Percentiles rank a stretch among this genome's conserved stretches.
Evolutionary conservation across 2,329 filamentous ascomycete genomes (phyloP).

Genomic region (Phyllachora maydis): DNA sequence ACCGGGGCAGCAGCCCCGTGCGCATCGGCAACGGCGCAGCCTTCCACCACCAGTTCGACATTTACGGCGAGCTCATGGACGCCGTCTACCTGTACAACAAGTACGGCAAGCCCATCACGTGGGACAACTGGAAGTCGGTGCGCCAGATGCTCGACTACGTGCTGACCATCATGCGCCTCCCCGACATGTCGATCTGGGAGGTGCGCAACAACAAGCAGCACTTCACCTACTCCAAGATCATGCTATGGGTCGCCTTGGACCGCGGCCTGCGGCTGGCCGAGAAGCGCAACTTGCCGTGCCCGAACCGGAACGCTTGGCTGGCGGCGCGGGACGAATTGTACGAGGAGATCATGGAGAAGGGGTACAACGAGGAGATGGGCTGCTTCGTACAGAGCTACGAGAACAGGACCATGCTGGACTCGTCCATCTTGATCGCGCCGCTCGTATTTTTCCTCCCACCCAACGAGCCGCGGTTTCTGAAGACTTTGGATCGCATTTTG

Average conservation of each 20-base stretch:
- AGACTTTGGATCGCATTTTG: conserved; percentile 52
- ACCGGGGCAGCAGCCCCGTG: conserved; percentile 49
- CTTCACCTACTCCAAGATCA: conserved; percentile 65
- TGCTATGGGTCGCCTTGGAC: conserved; percentile 69
- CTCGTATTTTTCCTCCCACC: conserved; percentile 64
- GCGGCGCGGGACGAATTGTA: conserved; percentile 45
- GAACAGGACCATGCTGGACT: conserved; percentile 47
- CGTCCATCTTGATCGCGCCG: conserved; percentile 55
- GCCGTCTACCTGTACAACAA: conserved; percentile 63
- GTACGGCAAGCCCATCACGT: conserved; percentile 55
- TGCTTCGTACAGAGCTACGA: conserved; percentile 64
- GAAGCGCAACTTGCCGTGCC: conserved; percentile 57
- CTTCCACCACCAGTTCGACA: conserved; percentile 58
- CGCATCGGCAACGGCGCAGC: conserved; percentile 61
- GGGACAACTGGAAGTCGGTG: conserved; percentile 56
- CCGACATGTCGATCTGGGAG: conserved; percentile 74
- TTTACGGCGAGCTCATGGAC: conserved; percentile 63
- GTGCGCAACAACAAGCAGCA: conserved; percentile 56
- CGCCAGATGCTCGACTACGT: conserved; percentile 53
- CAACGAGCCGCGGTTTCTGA: conserved; percentile 55
- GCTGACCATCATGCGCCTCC: conserved; percentile 41
- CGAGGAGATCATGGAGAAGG: conserved; percentile 59
- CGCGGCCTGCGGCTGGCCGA: conserved; percentile 53
- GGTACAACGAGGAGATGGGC: conserved; percentile 47
- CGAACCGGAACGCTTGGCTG: conserved; percentile 46